A percentile compares a stretch with the other conserved stretches of the same genome.
phyloP scores from a whole-genome alignment of 306 rosid species.

The Cyclanthera cordifolia region DNA sequence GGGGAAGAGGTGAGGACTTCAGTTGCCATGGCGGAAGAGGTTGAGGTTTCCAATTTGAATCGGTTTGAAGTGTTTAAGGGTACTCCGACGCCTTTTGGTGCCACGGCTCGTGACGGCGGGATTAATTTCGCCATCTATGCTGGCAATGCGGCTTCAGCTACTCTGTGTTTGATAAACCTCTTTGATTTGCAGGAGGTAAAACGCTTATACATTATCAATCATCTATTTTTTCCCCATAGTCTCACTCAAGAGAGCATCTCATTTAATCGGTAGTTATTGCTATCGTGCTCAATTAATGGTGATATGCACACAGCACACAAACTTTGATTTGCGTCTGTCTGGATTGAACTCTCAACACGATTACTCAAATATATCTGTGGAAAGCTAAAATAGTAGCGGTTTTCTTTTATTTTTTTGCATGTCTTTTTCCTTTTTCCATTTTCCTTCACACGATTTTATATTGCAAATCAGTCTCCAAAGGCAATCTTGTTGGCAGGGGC shows the following conservation, averaged over 20 bases:
- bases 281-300: background rate
- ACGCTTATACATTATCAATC: background rate
- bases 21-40: constrained; percentile 11
- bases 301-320: background rate
- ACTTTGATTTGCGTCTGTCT: background rate
- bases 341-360: background rate
- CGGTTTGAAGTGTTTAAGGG: constrained; percentile 47
- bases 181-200: constrained; percentile 51
- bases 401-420: background rate
- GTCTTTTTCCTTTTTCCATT: background rate
- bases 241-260: background rate
- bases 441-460: background rate
- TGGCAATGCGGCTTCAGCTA: constrained; percentile 45
- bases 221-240: too few species aligned
- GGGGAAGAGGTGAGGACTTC: constrained; percentile 15
- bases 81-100: constrained; percentile 52
- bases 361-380: background rate
- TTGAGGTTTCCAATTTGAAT: constrained; percentile 17
- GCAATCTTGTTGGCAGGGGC: too few species aligned
- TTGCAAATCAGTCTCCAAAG: background rate
- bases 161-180: constrained; percentile 58
- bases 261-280: background rate
- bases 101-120: constrained; percentile 48
- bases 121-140: constrained; percentile 69
- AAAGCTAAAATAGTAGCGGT: background rate